Evolutionary conservation across 495 filamentous ascomycete species (phyloP).

Genomic region (Chaetomium cochliodes): DNA sequence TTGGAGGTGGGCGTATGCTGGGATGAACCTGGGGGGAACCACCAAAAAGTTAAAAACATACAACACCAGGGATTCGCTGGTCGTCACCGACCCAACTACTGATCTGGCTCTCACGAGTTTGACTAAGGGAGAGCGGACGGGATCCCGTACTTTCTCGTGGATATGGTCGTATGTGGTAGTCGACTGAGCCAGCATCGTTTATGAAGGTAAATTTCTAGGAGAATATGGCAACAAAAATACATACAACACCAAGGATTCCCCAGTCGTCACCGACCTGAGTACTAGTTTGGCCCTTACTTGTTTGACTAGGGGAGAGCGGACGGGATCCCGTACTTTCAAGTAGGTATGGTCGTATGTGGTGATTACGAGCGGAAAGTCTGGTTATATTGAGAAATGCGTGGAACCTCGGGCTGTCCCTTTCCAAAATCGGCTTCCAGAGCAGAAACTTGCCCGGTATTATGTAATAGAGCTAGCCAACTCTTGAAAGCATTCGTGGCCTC

Average conservation of each 20-base stretch:
- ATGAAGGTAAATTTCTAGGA: too few species aligned
- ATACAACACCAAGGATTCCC: slow-evolving; percentile 49
- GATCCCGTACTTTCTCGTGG: slow-evolving; percentile 40
- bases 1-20: too few species aligned
- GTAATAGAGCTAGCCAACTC: too few species aligned
- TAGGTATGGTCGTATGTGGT: slow-evolving; percentile 16
- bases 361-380: too few species aligned
- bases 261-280: slow-evolving; percentile 46
- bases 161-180: slow-evolving; percentile 15
- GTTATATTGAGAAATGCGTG: too few species aligned
- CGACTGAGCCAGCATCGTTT: too few species aligned
- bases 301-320: slow-evolving; percentile 49
- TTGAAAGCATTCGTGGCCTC: too few species aligned
- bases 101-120: neutral
- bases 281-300: slow-evolving; percentile 30
- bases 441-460: too few species aligned
- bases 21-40: too few species aligned
- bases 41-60: slow-evolving; percentile 34
- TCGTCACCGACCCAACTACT: slow-evolving; percentile 50
- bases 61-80: slow-evolving; percentile 46
- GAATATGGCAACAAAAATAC: too few species aligned
- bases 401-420: too few species aligned
- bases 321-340: slow-evolving; percentile 45
- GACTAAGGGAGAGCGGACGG: slow-evolving; percentile 52
- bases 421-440: too few species aligned